Percentiles rank a stretch among this genome's conserved stretches.
These are phyloP conservation scores for Cercophora sp. DNA, from an alignment of 495 filamentous ascomycete genomes.

Conservation along the genomic window DNA sequence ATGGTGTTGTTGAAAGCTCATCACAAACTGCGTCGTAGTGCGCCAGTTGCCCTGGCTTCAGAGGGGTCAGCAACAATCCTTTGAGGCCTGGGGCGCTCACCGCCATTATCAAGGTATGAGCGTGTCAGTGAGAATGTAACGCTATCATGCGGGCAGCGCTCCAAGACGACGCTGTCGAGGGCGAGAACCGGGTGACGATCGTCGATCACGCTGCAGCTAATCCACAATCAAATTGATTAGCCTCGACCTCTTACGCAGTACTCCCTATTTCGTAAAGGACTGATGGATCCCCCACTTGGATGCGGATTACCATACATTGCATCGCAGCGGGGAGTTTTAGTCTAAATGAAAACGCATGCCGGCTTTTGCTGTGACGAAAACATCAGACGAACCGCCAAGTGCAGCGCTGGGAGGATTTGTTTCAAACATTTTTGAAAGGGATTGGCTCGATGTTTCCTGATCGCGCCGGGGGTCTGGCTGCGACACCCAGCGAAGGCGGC, in stretches of 20 bases:
- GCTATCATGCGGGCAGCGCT: slow-evolving; percentile 9
- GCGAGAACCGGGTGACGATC: slow-evolving; percentile 21
- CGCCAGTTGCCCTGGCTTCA: too few relatives aligned
- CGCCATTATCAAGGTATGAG: slow-evolving; percentile 14
- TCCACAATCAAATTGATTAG: background rate
- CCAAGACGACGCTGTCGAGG: slow-evolving; percentile 6
- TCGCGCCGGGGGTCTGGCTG: background rate
- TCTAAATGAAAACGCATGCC: slow-evolving; percentile 1
- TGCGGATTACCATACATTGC: slow-evolving; percentile 10
- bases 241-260: background rate
- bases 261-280: background rate
- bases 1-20: too few relatives aligned
- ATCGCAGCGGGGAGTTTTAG: slow-evolving; percentile 12
- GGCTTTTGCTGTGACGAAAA: slow-evolving; percentile 1
- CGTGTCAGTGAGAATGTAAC: slow-evolving; percentile 22
- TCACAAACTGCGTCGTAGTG: too few relatives aligned
- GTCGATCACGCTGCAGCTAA: slow-evolving; percentile 24
- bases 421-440: background rate
- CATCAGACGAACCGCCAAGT: slow-evolving; percentile 18
- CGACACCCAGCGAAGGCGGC: too few relatives aligned
- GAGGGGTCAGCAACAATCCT: too few relatives aligned
- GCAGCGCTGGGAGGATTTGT: background rate
- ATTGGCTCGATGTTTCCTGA: background rate
- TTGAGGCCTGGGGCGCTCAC: slow-evolving; percentile 13
- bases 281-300: slow-evolving; percentile 5